phyloP scores from a whole-genome alignment of 1,284 basidiomycete species.

The Ceratobasidium sp. region DNA sequence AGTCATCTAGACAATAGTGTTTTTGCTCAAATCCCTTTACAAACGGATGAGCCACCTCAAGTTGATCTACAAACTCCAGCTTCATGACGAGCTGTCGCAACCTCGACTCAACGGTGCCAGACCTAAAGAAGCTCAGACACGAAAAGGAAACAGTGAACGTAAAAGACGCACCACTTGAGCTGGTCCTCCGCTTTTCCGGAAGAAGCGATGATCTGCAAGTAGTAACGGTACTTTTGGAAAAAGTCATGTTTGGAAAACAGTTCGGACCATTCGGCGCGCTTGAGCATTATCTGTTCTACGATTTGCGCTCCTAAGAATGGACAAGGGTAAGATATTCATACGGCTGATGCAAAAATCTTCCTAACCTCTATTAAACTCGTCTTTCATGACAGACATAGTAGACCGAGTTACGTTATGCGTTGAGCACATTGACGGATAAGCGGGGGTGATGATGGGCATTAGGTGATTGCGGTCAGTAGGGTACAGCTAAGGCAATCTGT shows the following conservation, averaged over 20 bases:
- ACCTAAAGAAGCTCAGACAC: conserved; percentile 63
- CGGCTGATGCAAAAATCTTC: conserved; percentile 23
- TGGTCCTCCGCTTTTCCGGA: conserved; percentile 86
- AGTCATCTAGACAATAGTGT: conserved; percentile 85
- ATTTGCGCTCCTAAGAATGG: conserved; percentile 81
- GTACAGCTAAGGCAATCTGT: conserved; percentile 73
- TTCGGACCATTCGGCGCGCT: conserved; percentile 89
- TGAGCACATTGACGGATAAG: conserved; percentile 99
- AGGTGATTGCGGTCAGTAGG: conserved; percentile 93
- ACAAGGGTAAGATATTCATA: conserved; percentile 34
- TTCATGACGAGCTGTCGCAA: conserved; percentile 97
- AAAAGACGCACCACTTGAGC: conserved; percentile 86
- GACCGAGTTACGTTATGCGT: conserved; percentile 98
- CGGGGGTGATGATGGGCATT: conserved; percentile 99
- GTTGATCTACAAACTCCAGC: conserved; percentile 93
- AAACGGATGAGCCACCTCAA: conserved; percentile 94
- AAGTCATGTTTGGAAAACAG: conserved; percentile 96
- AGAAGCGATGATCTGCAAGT: conserved; percentile 97
- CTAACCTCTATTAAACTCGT: conserved; percentile 93
- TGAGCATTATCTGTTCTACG: conserved; percentile 91
- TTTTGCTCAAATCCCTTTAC: conserved; percentile 94
- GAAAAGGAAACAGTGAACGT: conserved; percentile 11
- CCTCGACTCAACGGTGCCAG: conserved; percentile 97
- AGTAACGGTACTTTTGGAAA: conserved; percentile 97
- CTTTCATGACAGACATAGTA: conserved; percentile 96